Evolutionary conservation across 73 alveolate genomes (phyloP).

Genomic region (Blepharisma japonicum): DNA sequence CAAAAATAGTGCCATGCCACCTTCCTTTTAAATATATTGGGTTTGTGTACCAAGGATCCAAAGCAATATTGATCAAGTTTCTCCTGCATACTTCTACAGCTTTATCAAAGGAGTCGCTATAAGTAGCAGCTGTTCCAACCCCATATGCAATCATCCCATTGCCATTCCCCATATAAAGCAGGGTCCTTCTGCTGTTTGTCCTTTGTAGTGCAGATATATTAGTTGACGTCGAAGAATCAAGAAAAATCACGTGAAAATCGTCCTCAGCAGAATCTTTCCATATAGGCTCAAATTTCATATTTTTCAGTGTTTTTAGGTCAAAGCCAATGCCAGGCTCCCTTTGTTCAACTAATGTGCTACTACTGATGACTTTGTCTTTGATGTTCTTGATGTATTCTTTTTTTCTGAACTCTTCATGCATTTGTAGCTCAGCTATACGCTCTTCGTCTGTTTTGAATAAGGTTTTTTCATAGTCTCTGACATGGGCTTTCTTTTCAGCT

Average conservation of each 20-base stretch:
- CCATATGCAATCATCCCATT: slow-evolving; percentile 61
- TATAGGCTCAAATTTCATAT: neutral
- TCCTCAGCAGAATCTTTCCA: slow-evolving; percentile 38
- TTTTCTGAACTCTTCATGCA: slow-evolving; percentile 72
- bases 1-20: slow-evolving; percentile 46
- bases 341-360: neutral
- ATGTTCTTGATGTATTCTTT: slow-evolving; percentile 41
- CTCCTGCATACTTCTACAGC: slow-evolving; percentile 35
- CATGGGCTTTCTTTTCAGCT: slow-evolving; percentile 48
- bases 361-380: neutral
- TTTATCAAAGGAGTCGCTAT: slow-evolving; percentile 52
- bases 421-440: slow-evolving; percentile 47
- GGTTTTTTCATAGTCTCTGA: slow-evolving; percentile 37
- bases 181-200: slow-evolving; percentile 52
- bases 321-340: slow-evolving; percentile 3
- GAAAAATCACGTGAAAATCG: slow-evolving; percentile 51
- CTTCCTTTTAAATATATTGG: slow-evolving; percentile 37
- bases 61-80: slow-evolving; percentile 38
- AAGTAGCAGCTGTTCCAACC: slow-evolving; percentile 59
- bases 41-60: slow-evolving; percentile 34
- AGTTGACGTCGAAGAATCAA: slow-evolving; percentile 49
- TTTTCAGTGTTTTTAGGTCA: slow-evolving; percentile 16
- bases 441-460: slow-evolving; percentile 34
- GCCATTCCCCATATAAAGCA: slow-evolving; percentile 58
- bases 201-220: slow-evolving; percentile 58